Evolutionary conservation across 225 moss, liverwort and hornwort species (phyloP).

Genomic region (Neckera pumila): DNA sequence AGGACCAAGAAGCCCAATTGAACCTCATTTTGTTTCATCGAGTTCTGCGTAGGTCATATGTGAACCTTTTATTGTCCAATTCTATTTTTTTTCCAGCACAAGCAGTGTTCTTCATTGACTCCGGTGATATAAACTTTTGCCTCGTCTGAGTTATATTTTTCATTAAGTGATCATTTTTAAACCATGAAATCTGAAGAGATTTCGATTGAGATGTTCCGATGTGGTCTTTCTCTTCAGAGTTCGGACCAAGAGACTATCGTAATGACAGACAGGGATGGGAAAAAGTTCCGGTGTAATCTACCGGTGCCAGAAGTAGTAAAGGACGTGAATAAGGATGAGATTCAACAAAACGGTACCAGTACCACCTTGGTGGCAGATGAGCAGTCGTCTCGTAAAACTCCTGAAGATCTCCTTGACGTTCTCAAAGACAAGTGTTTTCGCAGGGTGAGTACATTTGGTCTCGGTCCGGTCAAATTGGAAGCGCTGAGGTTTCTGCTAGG

Average conservation of each 20-base stretch:
- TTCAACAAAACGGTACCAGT: constrained; percentile 55
- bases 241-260: constrained; percentile 67
- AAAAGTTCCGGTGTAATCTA: constrained; percentile 72
- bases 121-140: not conserved
- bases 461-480: not conserved
- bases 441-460: constrained; percentile 31
- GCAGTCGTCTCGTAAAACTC: constrained; percentile 64
- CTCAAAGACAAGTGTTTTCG: constrained; percentile 52
- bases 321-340: constrained; percentile 24
- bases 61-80: not conserved
- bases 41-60: not conserved
- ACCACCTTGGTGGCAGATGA: constrained; percentile 54
- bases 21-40: not conserved
- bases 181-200: not conserved
- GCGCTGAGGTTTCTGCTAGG: not conserved
- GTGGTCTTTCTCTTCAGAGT: constrained; percentile 13
- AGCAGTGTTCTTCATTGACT: not conserved
- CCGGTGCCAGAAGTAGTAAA: constrained; percentile 38
- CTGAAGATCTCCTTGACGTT: constrained; percentile 72
- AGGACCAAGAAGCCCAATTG: not conserved
- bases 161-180: not conserved
- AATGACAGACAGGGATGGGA: constrained; percentile 85
- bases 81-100: not conserved
- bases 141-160: not conserved
- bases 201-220: not conserved